Evolutionary conservation across 805 yeast genomes (phyloP), one percentile per base, ranked within the genome.

Genomic region (Saccharomyces mikatae): DNA sequence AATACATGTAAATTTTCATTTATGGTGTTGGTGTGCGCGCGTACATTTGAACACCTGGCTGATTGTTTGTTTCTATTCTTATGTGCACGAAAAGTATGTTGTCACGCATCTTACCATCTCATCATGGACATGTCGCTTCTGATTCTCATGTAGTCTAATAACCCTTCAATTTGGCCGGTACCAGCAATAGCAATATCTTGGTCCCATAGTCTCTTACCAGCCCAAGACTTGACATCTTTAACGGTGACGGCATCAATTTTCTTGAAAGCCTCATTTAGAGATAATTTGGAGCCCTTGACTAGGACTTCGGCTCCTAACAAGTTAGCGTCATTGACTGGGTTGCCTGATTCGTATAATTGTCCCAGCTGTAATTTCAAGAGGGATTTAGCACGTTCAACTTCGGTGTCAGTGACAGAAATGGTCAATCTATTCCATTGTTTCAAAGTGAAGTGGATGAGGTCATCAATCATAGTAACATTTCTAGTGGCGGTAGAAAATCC

Each of bases 111-210:
- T 72, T 71, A 82, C 86, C 86, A 82, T 86, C 95, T 87, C 84
- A 86, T 78, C 88, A 86, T 81, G 67, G 94, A 81, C 90, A 88
- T 87, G 68, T 86, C 91, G 75, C 84, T 85, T 84, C 96, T 86
- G 72, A 83, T 76, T 83, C 92, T 84, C 81, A 76, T 78, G 82
- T 87, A 87, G 73, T 87, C 96, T 70, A 87, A 77, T 74, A 87
- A 77, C 62, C 78, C 89, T 80, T 87, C 96, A 75, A 86, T 86
- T 76, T 84, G 87, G 74, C 96, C 96, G 60, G 87, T 81, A 73
- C 87, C 94, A 56, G 92, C 79, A 65, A 87, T 76, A 63, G 89
- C 95, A 67, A 87, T 77, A 74, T 87, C 96, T 73, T 80, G 87
- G 75, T 87, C 95, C 87, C 89, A 87, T 71, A 87, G 78, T 73